Evolutionary conservation across 192 early-diverging fungal genomes (phyloP), one percentile per base, ranked within the genome.

Genomic region (Backusella westeae): DNA sequence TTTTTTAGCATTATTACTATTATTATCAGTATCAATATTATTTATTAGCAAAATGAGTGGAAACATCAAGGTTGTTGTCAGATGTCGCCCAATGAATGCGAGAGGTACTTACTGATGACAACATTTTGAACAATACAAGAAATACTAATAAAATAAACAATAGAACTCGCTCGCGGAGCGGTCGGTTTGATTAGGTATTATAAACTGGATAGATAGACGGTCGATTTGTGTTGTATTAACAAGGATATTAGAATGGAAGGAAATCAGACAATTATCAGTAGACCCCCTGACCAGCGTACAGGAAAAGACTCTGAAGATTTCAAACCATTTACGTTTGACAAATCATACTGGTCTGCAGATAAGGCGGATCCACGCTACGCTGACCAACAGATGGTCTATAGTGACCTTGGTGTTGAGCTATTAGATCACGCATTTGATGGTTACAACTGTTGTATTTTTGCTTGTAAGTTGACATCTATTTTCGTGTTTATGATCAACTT

Each of bases 381-480:
- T 53, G 87, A 89, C 70, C 96, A 97, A 74, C 77, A 89, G 73
- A 82, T 73, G 1, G 88, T 98, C 29, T 98, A 94, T 79, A 85
- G 87, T 36, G 90, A 92, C 42, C 86, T 96, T 21, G 95, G 95
- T 7, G 82, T 81, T 34, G 90, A 94, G 14, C 77, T 98, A 23
- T 85, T 97, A 4, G 89, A 93, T 67, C 96, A 97, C 75, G 92
- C 96, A 3, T 91, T 98, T 67, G 87, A 87, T 19, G 97, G 97
- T 32, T 98, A 96, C 83, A 96, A 98, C 81, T 92, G 90, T 52
- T 97, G 95, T 83, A 91, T 98, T 46, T 96, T 98, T 82, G 97
- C 97, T 15, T 98, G 89, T 91, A 90, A 85, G 70, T 9, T 21
- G 23, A 65, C 8, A 68, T 87, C 67, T 56, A 38, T 8, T 74